Base-by-base conservation (phyloP, 169 alveolate species). In the Cardiosporidium cionae region DNA sequence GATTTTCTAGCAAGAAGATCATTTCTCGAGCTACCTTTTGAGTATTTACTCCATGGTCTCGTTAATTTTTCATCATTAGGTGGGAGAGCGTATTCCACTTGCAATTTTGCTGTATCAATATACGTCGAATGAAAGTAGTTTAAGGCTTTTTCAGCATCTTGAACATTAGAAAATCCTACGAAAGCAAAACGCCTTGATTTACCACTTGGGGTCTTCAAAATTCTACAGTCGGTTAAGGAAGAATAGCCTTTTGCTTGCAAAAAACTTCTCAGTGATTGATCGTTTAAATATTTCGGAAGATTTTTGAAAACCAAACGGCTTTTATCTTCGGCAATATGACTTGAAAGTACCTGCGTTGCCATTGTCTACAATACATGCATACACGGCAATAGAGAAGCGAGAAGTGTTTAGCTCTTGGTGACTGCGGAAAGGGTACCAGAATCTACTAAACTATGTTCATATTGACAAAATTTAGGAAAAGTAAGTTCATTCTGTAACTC, bases 261-360 rank as follows among this genome's bases (percentile, higher is more conserved):
- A 37, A 74, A 70, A 68, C 73, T 76, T 32, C 76, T 63, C 34
- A 90, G 79, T 62, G 86, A 93, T 32, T 79, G 89, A 33, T 86
- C 91, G 28, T 89, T 80, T 37, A 88, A 81, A 31, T 76, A 81
- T 74, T 83, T 86, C 9, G 94, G 90, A 27, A 90, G 79, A 69
- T 89, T 89, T 79, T 86, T 77, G 44, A 86, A 74, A 68, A 86
- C 78, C 52, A 89, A 37, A 65, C 91, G 81, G 31, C n/a, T n/a
- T n/a, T n/a, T n/a, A n/a, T n/a, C n/a, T n/a, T n/a, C n/a, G n/a
- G n/a, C n/a, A n/a, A n/a, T n/a, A n/a, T n/a, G n/a, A n/a, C n/a
- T n/a, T n/a, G n/a, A n/a, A n/a, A n/a, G n/a, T n/a, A n/a, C n/a
- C n/a, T n/a, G n/a, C n/a, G n/a, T n/a, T n/a, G n/a, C n/a, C n/a